Conservation (phyloP, 768 basidiomycete genomes). For the Panellus pusillus region DNA sequence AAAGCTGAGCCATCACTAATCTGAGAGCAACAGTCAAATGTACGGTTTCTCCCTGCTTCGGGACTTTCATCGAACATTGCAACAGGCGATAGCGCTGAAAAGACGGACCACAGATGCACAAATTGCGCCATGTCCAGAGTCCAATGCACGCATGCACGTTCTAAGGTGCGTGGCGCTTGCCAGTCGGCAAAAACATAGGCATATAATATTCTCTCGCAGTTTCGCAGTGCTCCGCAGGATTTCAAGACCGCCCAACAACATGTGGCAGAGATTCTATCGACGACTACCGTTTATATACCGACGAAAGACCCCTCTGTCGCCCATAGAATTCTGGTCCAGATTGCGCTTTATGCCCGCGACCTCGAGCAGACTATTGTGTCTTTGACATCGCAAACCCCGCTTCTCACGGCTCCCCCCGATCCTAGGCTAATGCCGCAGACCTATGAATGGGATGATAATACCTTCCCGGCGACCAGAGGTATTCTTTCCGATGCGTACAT, state of each 20-base stretch:
- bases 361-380: slow-evolving; percentile 8
- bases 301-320: not conserved
- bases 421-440: no score
- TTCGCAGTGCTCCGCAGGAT: not conserved
- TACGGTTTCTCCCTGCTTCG: not conserved
- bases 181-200: not conserved
- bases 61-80: no score
- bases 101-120: slow-evolving; percentile 52
- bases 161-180: slow-evolving; percentile 39
- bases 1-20: not conserved
- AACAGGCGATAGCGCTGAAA: slow-evolving; percentile 63
- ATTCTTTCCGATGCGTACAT: not conserved
- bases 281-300: slow-evolving; percentile 7
- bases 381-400: not conserved
- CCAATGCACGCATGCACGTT: slow-evolving; percentile 56
- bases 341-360: slow-evolving; percentile 15
- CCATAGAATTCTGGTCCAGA: slow-evolving; percentile 4
- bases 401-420: no score
- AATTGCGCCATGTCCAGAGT: slow-evolving; percentile 50
- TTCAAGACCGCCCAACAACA: slow-evolving; percentile 7
- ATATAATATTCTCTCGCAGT: no score
- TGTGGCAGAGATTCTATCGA: slow-evolving; percentile 9
- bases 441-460: no score
- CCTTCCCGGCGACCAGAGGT: not conserved
- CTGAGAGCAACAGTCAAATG: slow-evolving; percentile 15